phyloP scores from a whole-genome alignment of 2,329 filamentous ascomycete genomes.

The Cladosporium sp. region DNA sequence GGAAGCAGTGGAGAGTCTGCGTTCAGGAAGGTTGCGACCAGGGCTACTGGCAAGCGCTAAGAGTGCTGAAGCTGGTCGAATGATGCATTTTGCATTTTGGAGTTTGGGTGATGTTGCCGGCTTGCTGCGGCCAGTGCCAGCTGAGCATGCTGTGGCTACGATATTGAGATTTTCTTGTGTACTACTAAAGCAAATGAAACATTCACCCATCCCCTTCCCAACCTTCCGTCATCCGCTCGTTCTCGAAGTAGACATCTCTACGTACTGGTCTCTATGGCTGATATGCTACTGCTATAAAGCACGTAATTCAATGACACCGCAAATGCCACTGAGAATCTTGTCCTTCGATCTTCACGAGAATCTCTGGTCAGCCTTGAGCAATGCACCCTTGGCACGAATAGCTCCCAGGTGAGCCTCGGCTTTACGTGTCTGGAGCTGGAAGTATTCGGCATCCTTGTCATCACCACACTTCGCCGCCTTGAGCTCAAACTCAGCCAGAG shows the following conservation, averaged over 20 bases:
- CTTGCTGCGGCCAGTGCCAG: neutral
- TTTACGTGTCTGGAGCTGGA: neutral
- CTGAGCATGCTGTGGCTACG: conserved; percentile 1
- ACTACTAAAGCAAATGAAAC: conserved; percentile 2
- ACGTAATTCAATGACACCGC: too few species aligned
- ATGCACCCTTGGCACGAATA: neutral
- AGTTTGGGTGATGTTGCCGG: conserved; percentile 1
- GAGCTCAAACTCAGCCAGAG: neutral
- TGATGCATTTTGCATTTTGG: conserved; percentile 1
- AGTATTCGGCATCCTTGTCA: neutral
- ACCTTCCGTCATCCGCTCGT: too few species aligned
- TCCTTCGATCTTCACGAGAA: too few species aligned
- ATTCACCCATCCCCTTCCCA: neutral
- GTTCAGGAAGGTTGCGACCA: conserved; percentile 34
- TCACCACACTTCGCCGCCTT: neutral
- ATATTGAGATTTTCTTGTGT: neutral
- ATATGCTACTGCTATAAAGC: neutral
- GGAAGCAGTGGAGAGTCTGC: conserved; percentile 34
- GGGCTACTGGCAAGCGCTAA: conserved; percentile 17
- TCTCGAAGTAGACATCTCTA: too few species aligned
- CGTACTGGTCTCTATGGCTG: too few species aligned
- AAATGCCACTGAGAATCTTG: too few species aligned
- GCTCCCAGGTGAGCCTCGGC: neutral
- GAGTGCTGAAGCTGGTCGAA: neutral
- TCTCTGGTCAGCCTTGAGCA: too few species aligned